A percentile compares a stretch with the other conserved stretches of the same genome.
Evolutionary conservation across 2,329 filamentous ascomycete genomes (phyloP).

Genomic region (Zasmidium cellare): DNA sequence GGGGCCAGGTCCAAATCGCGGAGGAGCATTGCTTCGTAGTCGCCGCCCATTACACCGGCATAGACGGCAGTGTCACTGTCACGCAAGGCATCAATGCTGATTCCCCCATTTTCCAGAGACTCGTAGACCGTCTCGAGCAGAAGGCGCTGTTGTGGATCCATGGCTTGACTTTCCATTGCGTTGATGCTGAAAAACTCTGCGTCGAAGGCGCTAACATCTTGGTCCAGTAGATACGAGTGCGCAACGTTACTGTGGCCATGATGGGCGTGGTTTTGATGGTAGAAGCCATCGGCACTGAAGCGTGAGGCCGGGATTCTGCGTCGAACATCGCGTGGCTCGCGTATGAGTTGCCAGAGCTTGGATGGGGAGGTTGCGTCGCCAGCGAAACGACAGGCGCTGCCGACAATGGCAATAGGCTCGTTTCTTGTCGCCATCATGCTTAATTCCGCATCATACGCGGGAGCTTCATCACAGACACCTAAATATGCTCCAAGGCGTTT

Average conservation of each 20-base stretch:
- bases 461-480: too few relatives aligned
- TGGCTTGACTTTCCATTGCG: constrained; percentile 41
- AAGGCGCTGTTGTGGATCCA: constrained; percentile 44
- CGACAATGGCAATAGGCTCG: constrained; percentile 40
- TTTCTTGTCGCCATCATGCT: too few relatives aligned
- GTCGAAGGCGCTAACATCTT: constrained; percentile 36
- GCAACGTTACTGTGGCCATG: too few relatives aligned
- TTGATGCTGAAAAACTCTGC: constrained; percentile 45
- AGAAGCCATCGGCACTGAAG: constrained; percentile 26
- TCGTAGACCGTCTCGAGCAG: constrained; percentile 46
- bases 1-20: constrained; percentile 13
- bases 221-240: constrained; percentile 31
- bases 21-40: constrained; percentile 14
- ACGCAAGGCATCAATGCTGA: constrained; percentile 4
- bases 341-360: constrained; percentile 13
- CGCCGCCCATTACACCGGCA: constrained; percentile 22
- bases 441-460: too few relatives aligned
- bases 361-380: constrained; percentile 11
- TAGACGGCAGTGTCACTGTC: constrained; percentile 21
- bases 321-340: constrained; percentile 11
- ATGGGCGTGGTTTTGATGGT: constrained; percentile 8
- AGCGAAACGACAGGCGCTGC: constrained; percentile 41
- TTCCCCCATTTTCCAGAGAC: constrained; percentile 26
- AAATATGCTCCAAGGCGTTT: too few relatives aligned
- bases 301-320: constrained; percentile 25